Base-by-base conservation (phyloP, 805 yeast genomes). In the Pichia manshurica region DNA sequence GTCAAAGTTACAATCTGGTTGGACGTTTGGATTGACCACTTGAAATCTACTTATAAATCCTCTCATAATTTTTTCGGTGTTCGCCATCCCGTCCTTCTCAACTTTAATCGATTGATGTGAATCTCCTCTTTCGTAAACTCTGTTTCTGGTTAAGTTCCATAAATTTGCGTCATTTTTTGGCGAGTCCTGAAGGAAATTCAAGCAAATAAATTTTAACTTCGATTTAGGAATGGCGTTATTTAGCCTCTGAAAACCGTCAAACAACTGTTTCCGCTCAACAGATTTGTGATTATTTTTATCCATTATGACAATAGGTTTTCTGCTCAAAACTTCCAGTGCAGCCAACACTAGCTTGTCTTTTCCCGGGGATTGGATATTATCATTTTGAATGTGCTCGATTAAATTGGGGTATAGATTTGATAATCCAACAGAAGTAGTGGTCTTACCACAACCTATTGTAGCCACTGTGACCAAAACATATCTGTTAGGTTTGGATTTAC, bases 401-500 rank as follows among this genome's bases (percentile, higher is more conserved):
- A 61, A 33, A 0, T 67, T 60, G 0, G 82, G 81, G 47, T 70
- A 81, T 9, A 90, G 62, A 9, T 71, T 58, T 0, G 58, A 52
- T 36, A 93, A 67, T 0, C 90, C 81, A 32, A 78, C 61, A 5
- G 86, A 78, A 0, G 86, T 77, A 0, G 97, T 88, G 0, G 97
- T 89, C 61, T 93, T 93, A 7, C 99, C 99, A 64, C 96, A 87
- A 0, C 98, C 98, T 45, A 91, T 77, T 0, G 96, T 88, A 0
- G 97, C 89, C 3, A 90, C 79, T 0, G 98, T 91, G 1, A 88
- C 77, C 3, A 93, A 58, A 0, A 87, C 74, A 59, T 78, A 84
- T 54, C 81, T 82, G 4, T 72, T 68, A 1, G 64, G 48, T 40
- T 62, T 64, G 33, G 67, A 69, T 4, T 66, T 62, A 23, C 65